Percentiles rank a stretch among this genome's conserved stretches.
These are phyloP conservation scores for Pythium pyrilobum DNA, from an alignment of 352 stramenopile species.

Conservation along the genomic window DNA sequence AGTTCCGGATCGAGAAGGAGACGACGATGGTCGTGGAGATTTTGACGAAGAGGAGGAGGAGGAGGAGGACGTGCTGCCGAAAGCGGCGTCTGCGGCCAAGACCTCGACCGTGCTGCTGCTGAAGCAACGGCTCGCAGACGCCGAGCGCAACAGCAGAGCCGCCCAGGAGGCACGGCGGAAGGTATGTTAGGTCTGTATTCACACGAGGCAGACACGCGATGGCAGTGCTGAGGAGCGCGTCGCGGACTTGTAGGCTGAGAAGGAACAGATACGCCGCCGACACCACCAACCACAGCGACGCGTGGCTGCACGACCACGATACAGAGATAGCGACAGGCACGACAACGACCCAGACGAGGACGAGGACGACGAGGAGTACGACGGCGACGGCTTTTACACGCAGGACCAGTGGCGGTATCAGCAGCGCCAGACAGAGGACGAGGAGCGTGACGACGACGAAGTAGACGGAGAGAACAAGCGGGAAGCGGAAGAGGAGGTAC, in stretches of 20 bases:
- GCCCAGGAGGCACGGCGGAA: conserved; percentile 28
- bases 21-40: no score
- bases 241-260: conserved; percentile 4
- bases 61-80: conserved; percentile 14
- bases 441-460: conserved; percentile 3
- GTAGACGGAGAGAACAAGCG: conserved; percentile 6
- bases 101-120: conserved; percentile 31
- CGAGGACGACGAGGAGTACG: conserved; percentile 21
- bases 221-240: neutral
- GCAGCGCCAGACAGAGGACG: conserved; percentile 10
- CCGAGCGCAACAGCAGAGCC: conserved; percentile 32
- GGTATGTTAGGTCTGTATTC: no score
- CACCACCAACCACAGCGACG: neutral
- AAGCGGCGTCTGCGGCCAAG: conserved; percentile 3
- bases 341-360: neutral
- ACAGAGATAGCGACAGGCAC: conserved; percentile 9
- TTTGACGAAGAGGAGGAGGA: conserved; percentile 3
- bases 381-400: conserved; percentile 25
- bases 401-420: conserved; percentile 24
- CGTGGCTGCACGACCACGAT: neutral
- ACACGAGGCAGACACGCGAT: no score
- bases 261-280: conserved; percentile 4
- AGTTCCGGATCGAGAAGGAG: neutral
- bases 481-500: conserved; percentile 14
- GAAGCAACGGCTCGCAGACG: conserved; percentile 35